Percentiles rank a stretch among this genome's conserved stretches.
These are phyloP conservation scores for Anthoceros angustus DNA, from an alignment of 225 moss, liverwort and hornwort genomes.

Conservation along the genomic window DNA sequence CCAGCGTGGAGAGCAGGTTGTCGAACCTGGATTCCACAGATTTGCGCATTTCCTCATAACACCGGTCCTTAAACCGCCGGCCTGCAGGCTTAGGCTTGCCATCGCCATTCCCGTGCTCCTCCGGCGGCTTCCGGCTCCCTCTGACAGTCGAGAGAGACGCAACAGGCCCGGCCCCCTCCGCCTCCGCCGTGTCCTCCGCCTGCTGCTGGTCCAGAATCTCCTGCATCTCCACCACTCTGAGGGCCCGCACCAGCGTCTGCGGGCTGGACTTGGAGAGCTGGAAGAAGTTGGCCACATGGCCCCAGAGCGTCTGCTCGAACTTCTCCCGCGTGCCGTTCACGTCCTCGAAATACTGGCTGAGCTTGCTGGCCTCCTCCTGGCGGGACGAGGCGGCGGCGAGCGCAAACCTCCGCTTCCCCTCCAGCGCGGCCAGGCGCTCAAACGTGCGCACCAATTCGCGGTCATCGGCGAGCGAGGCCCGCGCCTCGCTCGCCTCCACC, in stretches of 20 bases:
- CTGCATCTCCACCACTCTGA: conserved; percentile 98
- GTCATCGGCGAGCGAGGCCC: conserved; percentile 82
- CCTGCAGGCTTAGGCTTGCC: conserved; percentile 12
- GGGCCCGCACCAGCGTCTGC: conserved; percentile 89
- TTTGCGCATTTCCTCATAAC: conserved; percentile 95
- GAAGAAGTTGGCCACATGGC: conserved; percentile 76
- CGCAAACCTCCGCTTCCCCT: conserved; percentile 94
- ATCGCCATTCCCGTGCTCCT: conserved; percentile 39
- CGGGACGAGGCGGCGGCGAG: conserved; percentile 85
- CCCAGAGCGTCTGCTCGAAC: conserved; percentile 92
- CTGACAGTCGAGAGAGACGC: conserved; percentile 65
- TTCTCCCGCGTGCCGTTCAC: conserved; percentile 79
- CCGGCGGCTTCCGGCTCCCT: conserved; percentile 73
- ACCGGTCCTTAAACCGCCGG: conserved; percentile 84
- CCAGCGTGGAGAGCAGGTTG: conserved; percentile 64
- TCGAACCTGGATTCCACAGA: conserved; percentile 77
- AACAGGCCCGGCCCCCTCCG: conserved; percentile 87
- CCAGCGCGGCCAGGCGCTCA: conserved; percentile 91
- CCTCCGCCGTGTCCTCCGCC: conserved; percentile 97
- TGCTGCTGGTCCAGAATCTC: conserved; percentile 98
- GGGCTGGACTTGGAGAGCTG: conserved; percentile 93
- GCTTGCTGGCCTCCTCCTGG: conserved; percentile 82
- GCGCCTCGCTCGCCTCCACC: conserved; percentile 91
- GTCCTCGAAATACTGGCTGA: conserved; percentile 99
- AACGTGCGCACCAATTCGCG: conserved; percentile 83